These are phyloP conservation scores for Bodo saltans DNA, from an alignment of 78 protist species.

Conservation along the genomic window DNA sequence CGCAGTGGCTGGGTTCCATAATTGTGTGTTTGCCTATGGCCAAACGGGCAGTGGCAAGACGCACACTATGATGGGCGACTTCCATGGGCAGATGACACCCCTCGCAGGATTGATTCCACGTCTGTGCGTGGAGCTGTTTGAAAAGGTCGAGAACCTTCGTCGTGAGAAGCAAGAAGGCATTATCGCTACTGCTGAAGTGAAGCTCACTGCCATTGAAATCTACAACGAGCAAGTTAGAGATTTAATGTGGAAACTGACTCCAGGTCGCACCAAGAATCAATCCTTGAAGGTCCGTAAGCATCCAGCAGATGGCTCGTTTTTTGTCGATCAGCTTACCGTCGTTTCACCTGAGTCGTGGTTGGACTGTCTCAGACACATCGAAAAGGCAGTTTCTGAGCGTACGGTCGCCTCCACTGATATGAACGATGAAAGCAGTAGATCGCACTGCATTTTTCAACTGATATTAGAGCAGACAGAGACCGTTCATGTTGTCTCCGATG, in stretches of 20 bases:
- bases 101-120: constrained; percentile 42
- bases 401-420: constrained; percentile 65
- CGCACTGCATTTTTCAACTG: constrained; percentile 56
- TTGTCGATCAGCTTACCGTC: neutral
- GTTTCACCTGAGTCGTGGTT: neutral
- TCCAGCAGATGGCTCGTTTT: neutral
- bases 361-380: neutral
- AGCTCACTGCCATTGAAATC: constrained; percentile 61
- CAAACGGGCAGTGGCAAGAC: constrained; percentile 45
- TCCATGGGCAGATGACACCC: neutral
- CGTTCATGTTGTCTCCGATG: neutral
- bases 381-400: neutral
- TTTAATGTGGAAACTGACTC: constrained; percentile 41
- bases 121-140: constrained; percentile 22
- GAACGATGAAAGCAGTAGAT: constrained; percentile 60
- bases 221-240: constrained; percentile 72
- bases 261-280: neutral
- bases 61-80: constrained; percentile 47
- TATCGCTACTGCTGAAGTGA: constrained; percentile 35
- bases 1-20: constrained; percentile 30
- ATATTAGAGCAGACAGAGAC: constrained; percentile 26
- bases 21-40: constrained; percentile 38
- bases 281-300: constrained; percentile 6
- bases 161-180: neutral
- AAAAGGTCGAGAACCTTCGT: constrained; percentile 27